Evolutionary conservation across 2,329 filamentous ascomycete genomes (phyloP), one percentile per base, ranked within the genome.

Genomic region (Ophiostoma sp.): DNA sequence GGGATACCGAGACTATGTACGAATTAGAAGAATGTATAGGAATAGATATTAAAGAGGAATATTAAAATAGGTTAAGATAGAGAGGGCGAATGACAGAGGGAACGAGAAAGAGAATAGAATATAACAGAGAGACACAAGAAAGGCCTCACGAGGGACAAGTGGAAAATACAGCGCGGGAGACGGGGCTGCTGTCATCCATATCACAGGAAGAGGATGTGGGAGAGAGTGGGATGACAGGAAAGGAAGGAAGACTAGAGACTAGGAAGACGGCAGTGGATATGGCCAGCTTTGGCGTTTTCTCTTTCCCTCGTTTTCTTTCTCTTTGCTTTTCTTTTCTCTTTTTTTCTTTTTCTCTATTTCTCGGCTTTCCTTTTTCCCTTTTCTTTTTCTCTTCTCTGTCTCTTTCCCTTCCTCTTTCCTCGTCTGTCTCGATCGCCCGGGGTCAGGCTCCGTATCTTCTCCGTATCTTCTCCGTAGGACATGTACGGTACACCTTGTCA

Each of bases 111-210:
- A 55, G 49, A 55, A 36, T 55, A 27, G 49, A 52, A 5, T 9
- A 27, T 36, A 27, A 18, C 27, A 18, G 27, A 5, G 5, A 27
- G 49, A 55, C 9, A 55, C 18, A 55, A 55, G 49, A 55, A 55
- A 55, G 12, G 49, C 49, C 49, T 55, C 49, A 55, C 49, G 49
- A 55, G 49, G 49, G 49, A 55, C 49, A 55, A 55, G 49, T 55
- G 49, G 49, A 55, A 55, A 55, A 55, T 55, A 18, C 49, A 55
- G 49, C 49, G 27, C 49, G 18, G 49, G 27, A 27, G 49, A 55
- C n/a, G 49, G n/a, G 49, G 47, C 18, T 7, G 47, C 47, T 49
- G 47, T 36, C 49, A 55, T 27, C 49, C 49, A 55, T 55, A 55
- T 27, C 27, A 55, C 49, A 55, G 49, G 18, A 12, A 27, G 47